These are phyloP conservation scores for Cercospora sojina DNA, from an alignment of 2,329 filamentous ascomycete genomes.

Conservation along the genomic window DNA sequence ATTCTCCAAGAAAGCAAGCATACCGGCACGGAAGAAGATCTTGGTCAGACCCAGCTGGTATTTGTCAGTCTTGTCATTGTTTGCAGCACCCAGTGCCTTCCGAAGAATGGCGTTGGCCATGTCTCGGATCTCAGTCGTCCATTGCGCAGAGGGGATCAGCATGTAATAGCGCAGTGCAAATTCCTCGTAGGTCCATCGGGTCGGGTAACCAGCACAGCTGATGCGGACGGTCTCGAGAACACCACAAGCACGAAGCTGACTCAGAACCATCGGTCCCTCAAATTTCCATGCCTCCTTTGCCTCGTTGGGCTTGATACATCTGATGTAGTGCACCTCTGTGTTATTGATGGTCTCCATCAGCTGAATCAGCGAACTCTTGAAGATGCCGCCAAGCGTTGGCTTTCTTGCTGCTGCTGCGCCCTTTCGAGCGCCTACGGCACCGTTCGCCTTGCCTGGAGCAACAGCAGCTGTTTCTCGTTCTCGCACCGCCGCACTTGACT, in stretches of 20 bases:
- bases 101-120: slow-evolving; percentile 92
- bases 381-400: slow-evolving; percentile 94
- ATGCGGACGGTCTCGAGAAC: slow-evolving; percentile 97
- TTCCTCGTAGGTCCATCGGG: slow-evolving; percentile 97
- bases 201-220: slow-evolving; percentile 94
- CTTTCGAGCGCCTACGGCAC: slow-evolving; percentile 74
- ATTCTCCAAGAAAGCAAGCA: slow-evolving; percentile 97
- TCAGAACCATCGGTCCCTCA: slow-evolving; percentile 97
- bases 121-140: slow-evolving; percentile 89
- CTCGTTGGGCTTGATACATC: slow-evolving; percentile 98
- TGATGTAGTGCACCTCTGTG: slow-evolving; percentile 97
- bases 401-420: slow-evolving; percentile 93
- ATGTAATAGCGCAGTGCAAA: slow-evolving; percentile 98
- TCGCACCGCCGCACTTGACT: slow-evolving; percentile 79
- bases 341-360: slow-evolving; percentile 97
- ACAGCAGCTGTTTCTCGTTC: slow-evolving; percentile 74
- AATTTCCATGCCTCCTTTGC: slow-evolving; percentile 97
- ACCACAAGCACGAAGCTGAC: slow-evolving; percentile 95
- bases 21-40: slow-evolving; percentile 98
- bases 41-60: slow-evolving; percentile 97
- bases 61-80: slow-evolving; percentile 73
- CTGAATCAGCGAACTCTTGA: slow-evolving; percentile 97
- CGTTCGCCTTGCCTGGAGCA: slow-evolving; percentile 66
- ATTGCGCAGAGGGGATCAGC: slow-evolving; percentile 83
- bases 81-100: slow-evolving; percentile 72